phyloP scores from a whole-genome alignment of 768 basidiomycete species.

The Phaeotremella fagi region DNA sequence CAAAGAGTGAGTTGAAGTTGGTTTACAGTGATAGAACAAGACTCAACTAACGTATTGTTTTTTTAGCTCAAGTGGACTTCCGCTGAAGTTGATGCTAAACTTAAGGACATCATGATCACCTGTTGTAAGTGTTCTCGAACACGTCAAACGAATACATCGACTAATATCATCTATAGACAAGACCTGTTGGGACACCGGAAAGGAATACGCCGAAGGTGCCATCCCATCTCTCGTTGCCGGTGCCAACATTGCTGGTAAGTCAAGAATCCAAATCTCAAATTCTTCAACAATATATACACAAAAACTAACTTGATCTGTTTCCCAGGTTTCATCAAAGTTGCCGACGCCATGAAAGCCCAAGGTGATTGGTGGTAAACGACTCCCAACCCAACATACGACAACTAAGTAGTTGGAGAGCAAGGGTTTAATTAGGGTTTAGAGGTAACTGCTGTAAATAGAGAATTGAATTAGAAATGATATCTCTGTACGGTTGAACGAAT shows the following conservation, averaged over 20 bases:
- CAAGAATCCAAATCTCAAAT: constrained; percentile 59
- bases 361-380: constrained; percentile 74
- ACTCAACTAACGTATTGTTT: neutral
- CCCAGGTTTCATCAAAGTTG: constrained; percentile 49
- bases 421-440: too few species aligned
- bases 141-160: constrained; percentile 1
- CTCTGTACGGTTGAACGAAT: too few species aligned
- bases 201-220: constrained; percentile 56
- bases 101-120: constrained; percentile 66
- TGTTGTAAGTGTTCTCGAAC: constrained; percentile 53
- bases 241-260: constrained; percentile 63
- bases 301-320: neutral
- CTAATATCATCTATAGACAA: constrained; percentile 37
- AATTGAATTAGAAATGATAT: too few species aligned
- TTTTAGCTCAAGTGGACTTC: constrained; percentile 59
- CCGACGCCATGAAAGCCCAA: constrained; percentile 68
- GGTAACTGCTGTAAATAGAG: too few species aligned
- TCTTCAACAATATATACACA: neutral
- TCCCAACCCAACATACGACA: too few species aligned
- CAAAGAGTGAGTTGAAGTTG: constrained; percentile 44
- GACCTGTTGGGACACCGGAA: constrained; percentile 58
- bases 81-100: constrained; percentile 62
- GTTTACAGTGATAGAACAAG: neutral
- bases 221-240: constrained; percentile 59
- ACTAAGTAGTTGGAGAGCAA: too few species aligned